phyloP scores from a whole-genome alignment of 768 basidiomycete species.

The Clavulina sp. region DNA sequence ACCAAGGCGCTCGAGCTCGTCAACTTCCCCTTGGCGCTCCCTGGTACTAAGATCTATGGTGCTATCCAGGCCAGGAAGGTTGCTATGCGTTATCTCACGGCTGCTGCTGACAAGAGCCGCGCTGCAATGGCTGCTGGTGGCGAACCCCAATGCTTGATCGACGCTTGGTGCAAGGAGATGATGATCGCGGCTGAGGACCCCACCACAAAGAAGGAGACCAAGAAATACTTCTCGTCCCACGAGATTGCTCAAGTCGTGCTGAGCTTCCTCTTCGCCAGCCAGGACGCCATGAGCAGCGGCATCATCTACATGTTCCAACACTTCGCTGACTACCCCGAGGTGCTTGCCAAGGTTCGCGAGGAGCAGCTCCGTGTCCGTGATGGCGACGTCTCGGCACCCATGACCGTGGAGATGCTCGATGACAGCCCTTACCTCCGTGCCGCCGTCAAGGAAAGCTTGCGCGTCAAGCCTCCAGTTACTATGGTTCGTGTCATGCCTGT shows the following conservation, averaged over 20 bases:
- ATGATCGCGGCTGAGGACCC: slow-evolving; percentile 32
- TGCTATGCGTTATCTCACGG: slow-evolving; percentile 60
- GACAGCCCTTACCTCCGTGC: slow-evolving; percentile 87
- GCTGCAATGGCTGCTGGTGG: slow-evolving; percentile 59
- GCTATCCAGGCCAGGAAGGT: slow-evolving; percentile 82
- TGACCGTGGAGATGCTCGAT: slow-evolving; percentile 80
- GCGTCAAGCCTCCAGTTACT: slow-evolving; percentile 83
- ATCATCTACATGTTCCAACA: slow-evolving; percentile 95
- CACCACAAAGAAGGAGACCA: slow-evolving; percentile 36
- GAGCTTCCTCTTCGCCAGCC: slow-evolving; percentile 89
- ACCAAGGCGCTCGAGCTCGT: slow-evolving; percentile 92
- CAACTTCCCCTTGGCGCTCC: slow-evolving; percentile 91
- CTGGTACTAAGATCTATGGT: slow-evolving; percentile 91
- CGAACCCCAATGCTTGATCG: slow-evolving; percentile 78
- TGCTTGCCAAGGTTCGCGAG: slow-evolving; percentile 73
- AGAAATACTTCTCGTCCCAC: slow-evolving; percentile 71
- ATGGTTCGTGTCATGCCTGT: slow-evolving; percentile 44
- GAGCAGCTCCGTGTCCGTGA: slow-evolving; percentile 77
- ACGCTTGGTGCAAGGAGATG: slow-evolving; percentile 75
- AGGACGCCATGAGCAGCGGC: slow-evolving; percentile 97
- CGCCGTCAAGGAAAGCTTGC: slow-evolving; percentile 83
- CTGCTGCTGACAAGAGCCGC: slow-evolving; percentile 69
- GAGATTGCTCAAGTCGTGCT: slow-evolving; percentile 97
- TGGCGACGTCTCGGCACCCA: slow-evolving; percentile 53
- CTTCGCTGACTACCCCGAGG: slow-evolving; percentile 78